Conservation (phyloP, 2,329 filamentous ascomycete genomes). For the Elsinoe australis region DNA sequence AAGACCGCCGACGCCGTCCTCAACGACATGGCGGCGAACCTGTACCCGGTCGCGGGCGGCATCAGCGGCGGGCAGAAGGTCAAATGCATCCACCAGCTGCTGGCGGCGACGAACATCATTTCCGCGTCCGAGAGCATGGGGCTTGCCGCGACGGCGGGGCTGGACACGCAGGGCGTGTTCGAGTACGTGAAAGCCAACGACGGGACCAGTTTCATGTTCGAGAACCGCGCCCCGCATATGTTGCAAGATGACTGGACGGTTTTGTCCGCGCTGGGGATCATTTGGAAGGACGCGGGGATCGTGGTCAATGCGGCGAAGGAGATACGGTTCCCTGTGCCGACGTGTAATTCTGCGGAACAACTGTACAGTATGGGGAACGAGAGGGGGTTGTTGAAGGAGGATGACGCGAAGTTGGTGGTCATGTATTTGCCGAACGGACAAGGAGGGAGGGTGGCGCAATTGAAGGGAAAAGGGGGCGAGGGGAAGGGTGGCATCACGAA, state of each 20-base stretch:
- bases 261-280: constrained; percentile 39
- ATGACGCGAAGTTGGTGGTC: constrained; percentile 51
- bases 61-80: constrained; percentile 49
- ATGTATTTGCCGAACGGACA: constrained; percentile 40
- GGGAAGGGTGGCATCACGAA: constrained; percentile 23
- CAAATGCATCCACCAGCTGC: constrained; percentile 52
- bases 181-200: constrained; percentile 40
- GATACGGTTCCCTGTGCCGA: constrained; percentile 51
- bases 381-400: constrained; percentile 46
- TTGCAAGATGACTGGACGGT: constrained; percentile 45
- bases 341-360: constrained; percentile 58
- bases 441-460: constrained; percentile 25
- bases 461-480: constrained; percentile 28
- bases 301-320: constrained; percentile 58
- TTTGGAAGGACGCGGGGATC: constrained; percentile 49
- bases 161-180: constrained; percentile 44
- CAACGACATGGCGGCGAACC: constrained; percentile 58
- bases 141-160: constrained; percentile 46
- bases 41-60: constrained; percentile 49
- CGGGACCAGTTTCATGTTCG: constrained; percentile 49
- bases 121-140: constrained; percentile 51
- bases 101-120: constrained; percentile 52
- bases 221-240: constrained; percentile 48
- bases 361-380: constrained; percentile 54
- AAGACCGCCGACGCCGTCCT: constrained; percentile 52